Base-by-base conservation (phyloP, 257 asterid genomes). In the Henckelia pumila region DNA sequence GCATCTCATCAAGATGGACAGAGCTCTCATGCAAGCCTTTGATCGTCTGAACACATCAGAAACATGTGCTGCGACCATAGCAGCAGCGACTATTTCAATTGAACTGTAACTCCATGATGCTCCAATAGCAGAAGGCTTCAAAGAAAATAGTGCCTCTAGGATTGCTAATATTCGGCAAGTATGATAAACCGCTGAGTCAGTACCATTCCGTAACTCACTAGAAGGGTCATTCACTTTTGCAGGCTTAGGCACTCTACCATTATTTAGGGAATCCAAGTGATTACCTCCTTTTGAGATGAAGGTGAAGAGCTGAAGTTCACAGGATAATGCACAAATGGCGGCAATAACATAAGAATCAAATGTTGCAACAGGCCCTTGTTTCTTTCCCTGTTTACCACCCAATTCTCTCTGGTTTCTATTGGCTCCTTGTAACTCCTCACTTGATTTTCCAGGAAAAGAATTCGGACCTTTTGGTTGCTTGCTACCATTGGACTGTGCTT, bases 51-150 rank as follows among this genome's bases (percentile, higher is more conserved):
- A 94, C 79, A 94, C 80, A 80, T 91, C 97, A 49, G 99, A 91
- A 70, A 94, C 80, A 80, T 91, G 99, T 77, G 99, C 99, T 1
- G 99, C 99, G 63, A 94, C 99, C 99, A 94, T 94, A 40, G 99
- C 99, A 56, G 97, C 99, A 72, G 97, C 99, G 77, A 94, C 99
- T 50, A 94, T 91, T 77, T 91, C 97, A 76, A 86, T 87, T 33
- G 99, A 91, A 74, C 95, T 91, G 81, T 84, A 88, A 79, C 95
- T 86, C 95, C 95, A 91, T 10, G 96, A 84, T 60, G 93, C 85
- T 35, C 97, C 95, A 37, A 88, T 85, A 1, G 99, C 91, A 75
- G 97, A 90, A 67, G 99, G 97, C 75, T 94, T 91, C 79, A 91
- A 78, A 59, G 99, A 91, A 83, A 94, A 94, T 70, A 94, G 97